These are phyloP conservation scores for Pontederia paniculata DNA, from an alignment of 176 grass and related monocot genomes.

Conservation along the genomic window DNA sequence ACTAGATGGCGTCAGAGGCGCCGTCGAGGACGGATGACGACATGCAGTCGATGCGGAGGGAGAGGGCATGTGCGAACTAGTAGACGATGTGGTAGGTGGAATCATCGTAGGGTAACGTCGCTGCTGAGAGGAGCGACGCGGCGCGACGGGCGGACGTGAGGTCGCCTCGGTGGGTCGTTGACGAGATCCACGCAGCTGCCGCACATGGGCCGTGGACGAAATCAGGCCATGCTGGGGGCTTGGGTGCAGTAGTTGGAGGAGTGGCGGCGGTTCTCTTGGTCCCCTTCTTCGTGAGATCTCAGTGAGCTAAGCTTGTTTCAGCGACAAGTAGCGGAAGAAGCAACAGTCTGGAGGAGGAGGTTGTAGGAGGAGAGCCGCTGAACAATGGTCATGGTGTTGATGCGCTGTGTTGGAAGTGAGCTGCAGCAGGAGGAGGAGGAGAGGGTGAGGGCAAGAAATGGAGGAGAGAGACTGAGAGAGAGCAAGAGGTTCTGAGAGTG, in stretches of 20 bases:
- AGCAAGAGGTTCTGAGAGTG: too few species aligned
- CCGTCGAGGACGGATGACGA: not conserved
- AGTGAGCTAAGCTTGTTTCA: slow-evolving; percentile 72
- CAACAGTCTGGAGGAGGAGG: not conserved
- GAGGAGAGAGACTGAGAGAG: too few species aligned
- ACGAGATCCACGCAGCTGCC: slow-evolving; percentile 53
- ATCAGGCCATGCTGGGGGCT: slow-evolving; percentile 1
- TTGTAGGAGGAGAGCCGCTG: not conserved
- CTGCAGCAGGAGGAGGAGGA: too few species aligned
- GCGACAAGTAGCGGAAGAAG: not conserved
- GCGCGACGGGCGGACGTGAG: too few species aligned
- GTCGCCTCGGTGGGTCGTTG: too few species aligned
- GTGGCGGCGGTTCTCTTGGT: slow-evolving; percentile 11
- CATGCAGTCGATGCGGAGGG: slow-evolving; percentile 12
- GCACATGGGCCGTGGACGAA: slow-evolving; percentile 20
- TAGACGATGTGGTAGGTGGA: slow-evolving; percentile 27
- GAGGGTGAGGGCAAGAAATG: too few species aligned
- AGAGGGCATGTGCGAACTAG: slow-evolving; percentile 35
- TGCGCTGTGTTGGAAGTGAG: too few species aligned
- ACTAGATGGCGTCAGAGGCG: not conserved
- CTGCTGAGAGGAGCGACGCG: too few species aligned
- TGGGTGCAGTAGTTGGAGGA: not conserved
- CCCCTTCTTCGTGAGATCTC: slow-evolving; percentile 39
- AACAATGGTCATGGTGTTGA: not conserved
- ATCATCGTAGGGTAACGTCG: not conserved